A percentile compares a stretch with the other conserved stretches of the same genome.
phyloP scores from a whole-genome alignment of 805 yeast species.

The Zygosaccharomyces gambellarensis region DNA sequence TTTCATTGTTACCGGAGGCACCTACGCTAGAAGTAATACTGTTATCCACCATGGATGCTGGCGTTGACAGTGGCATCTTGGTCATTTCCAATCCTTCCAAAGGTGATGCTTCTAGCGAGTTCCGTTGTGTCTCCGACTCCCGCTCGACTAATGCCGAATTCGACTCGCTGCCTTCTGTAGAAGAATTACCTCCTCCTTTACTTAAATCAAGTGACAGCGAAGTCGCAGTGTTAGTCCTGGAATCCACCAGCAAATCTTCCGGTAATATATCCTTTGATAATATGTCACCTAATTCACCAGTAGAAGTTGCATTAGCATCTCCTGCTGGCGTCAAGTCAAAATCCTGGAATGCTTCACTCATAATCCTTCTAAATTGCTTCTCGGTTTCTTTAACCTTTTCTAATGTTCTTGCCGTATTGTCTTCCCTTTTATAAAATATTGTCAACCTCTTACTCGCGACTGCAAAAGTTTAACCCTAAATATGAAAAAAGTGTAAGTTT shows the following conservation, averaged over 20 bases:
- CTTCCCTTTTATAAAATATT: not conserved
- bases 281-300: not conserved
- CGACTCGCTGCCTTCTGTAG: constrained; percentile 1
- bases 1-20: too few species aligned
- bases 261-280: not conserved
- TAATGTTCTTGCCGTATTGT: not conserved
- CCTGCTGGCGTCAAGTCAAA: not conserved
- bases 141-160: not conserved
- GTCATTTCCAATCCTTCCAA: not conserved
- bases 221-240: not conserved
- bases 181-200: not conserved
- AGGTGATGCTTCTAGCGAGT: not conserved
- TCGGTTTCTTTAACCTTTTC: not conserved
- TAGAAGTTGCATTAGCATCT: too few species aligned
- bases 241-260: not conserved
- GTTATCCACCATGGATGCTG: not conserved
- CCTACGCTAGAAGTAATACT: not conserved
- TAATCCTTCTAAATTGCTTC: not conserved
- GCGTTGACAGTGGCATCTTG: not conserved
- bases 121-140: not conserved
- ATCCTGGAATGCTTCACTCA: not conserved
- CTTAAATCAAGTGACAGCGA: constrained; percentile 4
- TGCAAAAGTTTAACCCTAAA: too few species aligned
- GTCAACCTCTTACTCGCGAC: too few species aligned
- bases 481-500: too few species aligned